Base-by-base conservation (phyloP, 129 eudicot species). In the Gnaphalium uliginosum region DNA sequence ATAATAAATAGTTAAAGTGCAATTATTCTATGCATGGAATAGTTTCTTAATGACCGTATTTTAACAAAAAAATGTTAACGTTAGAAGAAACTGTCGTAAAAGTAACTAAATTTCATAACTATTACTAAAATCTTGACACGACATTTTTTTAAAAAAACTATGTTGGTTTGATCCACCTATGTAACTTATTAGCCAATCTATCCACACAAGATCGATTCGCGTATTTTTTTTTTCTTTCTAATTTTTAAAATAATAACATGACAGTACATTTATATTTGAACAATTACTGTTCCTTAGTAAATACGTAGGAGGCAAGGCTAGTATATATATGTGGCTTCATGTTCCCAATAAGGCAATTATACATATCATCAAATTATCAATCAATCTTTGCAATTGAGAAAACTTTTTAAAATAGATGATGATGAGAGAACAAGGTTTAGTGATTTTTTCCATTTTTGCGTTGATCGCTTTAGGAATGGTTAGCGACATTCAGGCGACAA, bases 401-500 rank as follows among this genome's bases (percentile, higher is more conserved):
- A 46, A 29, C 39, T 82, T 48, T 11, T 4, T 26, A 25, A 4
- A 70, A 9, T 19, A 30, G 17, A 76, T 7, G 24, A 83, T 76
- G 87, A 72, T 39, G 79, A 72, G 83, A 76, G 76, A 78, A 78
- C 76, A 82, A 78, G 57, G 65, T 74, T 56, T 77, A 26, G 53
- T 75, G 24, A 17, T 35, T 76, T 10, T 76, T 73, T 29, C 37
- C 63, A 83, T 80, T 35, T 5, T 79, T 9, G 89, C 79, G 77
- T 19, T 82, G 53, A 30, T 86, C 73, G 81, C 87, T 68, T 60
- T 85, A 71, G 76, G 51, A 24, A 30, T 30, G 39, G 64, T 54
- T 72, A 74, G 88, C 21, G 59, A 43, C 69, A 72, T 72, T 73
- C 66, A 75, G 29, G 96, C 95, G 43, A 87, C 90, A 61, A 61